Evolutionary conservation across 2,329 filamentous ascomycete species (phyloP).

Genomic region (Colletotrichum spaethianum): DNA sequence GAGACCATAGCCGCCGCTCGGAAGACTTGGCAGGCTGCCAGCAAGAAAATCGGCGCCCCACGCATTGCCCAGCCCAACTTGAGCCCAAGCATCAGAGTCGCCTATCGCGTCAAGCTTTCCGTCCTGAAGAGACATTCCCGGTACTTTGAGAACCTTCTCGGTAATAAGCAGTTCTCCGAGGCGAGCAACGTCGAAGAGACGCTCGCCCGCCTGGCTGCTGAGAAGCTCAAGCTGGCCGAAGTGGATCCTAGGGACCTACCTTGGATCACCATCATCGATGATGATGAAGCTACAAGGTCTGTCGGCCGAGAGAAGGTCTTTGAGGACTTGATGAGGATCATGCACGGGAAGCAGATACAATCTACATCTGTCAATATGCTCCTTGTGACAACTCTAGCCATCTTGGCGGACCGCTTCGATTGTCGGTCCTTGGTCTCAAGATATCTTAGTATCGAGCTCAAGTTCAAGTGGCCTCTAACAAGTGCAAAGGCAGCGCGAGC

Average conservation of each 20-base stretch:
- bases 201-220: constrained; percentile 64
- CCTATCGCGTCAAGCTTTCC: constrained; percentile 73
- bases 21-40: constrained; percentile 53
- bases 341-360: constrained; percentile 69
- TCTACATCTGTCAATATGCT: constrained; percentile 63
- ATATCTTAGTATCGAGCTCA: constrained; percentile 64
- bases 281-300: constrained; percentile 76
- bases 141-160: constrained; percentile 79
- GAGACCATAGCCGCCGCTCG: constrained; percentile 63
- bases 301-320: constrained; percentile 74
- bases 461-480: constrained; percentile 69
- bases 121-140: constrained; percentile 73
- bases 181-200: constrained; percentile 66
- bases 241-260: constrained; percentile 70
- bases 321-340: constrained; percentile 75
- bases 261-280: constrained; percentile 73
- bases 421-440: constrained; percentile 69
- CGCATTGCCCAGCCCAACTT: constrained; percentile 48
- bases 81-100: constrained; percentile 56
- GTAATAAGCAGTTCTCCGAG: constrained; percentile 75
- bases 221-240: constrained; percentile 63
- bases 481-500: constrained; percentile 53
- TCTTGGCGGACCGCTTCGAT: constrained; percentile 82
- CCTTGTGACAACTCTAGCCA: constrained; percentile 76
- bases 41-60: constrained; percentile 48